Evolutionary conservation across 73 alveolate genomes (phyloP), one percentile per base, ranked within the genome.

Genomic region (Paramecium caudatum): DNA sequence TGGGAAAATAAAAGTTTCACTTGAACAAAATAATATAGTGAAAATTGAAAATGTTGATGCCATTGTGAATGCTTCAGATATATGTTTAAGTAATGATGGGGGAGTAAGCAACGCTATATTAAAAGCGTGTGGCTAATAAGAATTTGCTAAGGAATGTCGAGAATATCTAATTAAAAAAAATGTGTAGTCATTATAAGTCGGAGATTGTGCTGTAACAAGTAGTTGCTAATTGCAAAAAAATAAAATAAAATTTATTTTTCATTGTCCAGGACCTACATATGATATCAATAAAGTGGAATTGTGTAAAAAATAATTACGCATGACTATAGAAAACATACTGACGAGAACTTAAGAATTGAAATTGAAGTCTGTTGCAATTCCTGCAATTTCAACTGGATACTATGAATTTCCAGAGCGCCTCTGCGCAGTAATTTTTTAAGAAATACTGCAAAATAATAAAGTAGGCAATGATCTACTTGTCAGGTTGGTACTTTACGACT

Each of bases 371-470:
- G 61, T 94, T 69, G 91, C 96, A 0, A 94, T 94, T 41, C 98
- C 98, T 17, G 96, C 98, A 13, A 92, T 94, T 21, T 94, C 98
- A 0, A 90, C 93, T 5, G 98, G 96, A 21, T 69, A 90, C 9
- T 93, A 69, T 84, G 95, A 94, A 0, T 94, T 94, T 90, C 98
- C 98, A n/a, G 81, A 90, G 45, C 82, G 50, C 3, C 39, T 46
- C 4, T 93, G 95, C 46, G 98, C 94, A 30, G 16, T 82, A 17
- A 68, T 90, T 17, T 68, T 68, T 37, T n/a, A n/a, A n/a, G n/a
- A n/a, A n/a, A n/a, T n/a, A n/a, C n/a, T n/a, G n/a, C n/a, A n/a
- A n/a, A n/a, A n/a, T n/a, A n/a, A n/a, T n/a, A n/a, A n/a, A n/a
- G n/a, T n/a, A n/a, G n/a, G n/a, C n/a, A n/a, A n/a, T n/a, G n/a